Percentiles rank a stretch among this genome's conserved stretches.
These are phyloP conservation scores for Inonotus obliquus DNA, from an alignment of 1,284 basidiomycete species.

Conservation along the genomic window DNA sequence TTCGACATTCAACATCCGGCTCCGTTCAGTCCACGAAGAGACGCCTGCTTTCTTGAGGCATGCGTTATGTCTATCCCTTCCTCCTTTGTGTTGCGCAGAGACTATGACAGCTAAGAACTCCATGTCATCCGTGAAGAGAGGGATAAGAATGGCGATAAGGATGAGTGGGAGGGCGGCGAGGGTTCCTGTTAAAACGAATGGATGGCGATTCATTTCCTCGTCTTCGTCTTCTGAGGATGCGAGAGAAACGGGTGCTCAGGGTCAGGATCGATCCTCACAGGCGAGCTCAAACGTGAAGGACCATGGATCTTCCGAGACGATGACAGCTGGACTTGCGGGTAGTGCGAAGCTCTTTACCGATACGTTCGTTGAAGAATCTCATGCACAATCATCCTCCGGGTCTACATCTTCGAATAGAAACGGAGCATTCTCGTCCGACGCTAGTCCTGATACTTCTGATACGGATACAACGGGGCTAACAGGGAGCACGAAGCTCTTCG, in stretches of 20 bases:
- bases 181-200: not conserved
- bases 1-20: too few species aligned
- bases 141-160: too few species aligned
- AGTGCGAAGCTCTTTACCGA: not conserved
- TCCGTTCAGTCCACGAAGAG: too few species aligned
- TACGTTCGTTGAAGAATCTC: not conserved
- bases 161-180: too few species aligned
- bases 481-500: conserved; percentile 61
- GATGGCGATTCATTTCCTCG: not conserved
- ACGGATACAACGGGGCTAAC: not conserved
- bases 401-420: too few species aligned
- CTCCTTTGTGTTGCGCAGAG: too few species aligned
- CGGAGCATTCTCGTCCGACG: not conserved
- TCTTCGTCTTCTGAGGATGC: not conserved
- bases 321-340: not conserved
- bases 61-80: too few species aligned
- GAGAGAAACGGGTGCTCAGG: not conserved
- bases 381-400: too few species aligned
- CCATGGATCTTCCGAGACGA: not conserved
- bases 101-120: too few species aligned
- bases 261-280: not conserved
- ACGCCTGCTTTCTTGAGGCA: too few species aligned
- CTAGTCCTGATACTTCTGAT: not conserved
- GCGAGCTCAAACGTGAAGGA: not conserved
- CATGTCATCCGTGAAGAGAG: too few species aligned